Evolutionary conservation across 148 eudicot species (phyloP).

Genomic region (Talinum fruticosum): DNA sequence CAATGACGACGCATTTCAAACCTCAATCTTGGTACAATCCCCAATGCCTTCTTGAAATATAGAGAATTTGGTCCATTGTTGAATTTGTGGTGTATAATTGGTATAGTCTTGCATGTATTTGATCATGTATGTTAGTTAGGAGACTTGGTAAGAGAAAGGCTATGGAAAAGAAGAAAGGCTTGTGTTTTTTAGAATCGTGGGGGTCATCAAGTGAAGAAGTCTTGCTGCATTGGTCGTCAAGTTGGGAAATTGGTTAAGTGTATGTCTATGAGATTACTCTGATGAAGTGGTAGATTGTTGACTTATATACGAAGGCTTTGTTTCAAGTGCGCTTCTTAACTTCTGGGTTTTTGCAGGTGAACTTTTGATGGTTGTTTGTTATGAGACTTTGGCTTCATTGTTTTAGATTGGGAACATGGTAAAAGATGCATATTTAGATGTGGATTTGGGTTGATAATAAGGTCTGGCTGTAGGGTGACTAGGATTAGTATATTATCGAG

Average conservation of each 20-base stretch:
- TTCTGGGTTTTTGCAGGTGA: neutral
- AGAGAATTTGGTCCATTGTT: neutral
- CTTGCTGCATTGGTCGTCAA: neutral
- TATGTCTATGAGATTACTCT: slow-evolving; percentile 1
- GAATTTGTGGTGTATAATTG: neutral
- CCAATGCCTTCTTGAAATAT: neutral
- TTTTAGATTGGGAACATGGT: neutral
- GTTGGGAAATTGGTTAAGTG: neutral
- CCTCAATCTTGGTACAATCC: neutral
- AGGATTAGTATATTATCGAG: neutral
- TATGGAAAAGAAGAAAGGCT: neutral
- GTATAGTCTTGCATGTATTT: neutral
- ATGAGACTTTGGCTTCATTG: neutral
- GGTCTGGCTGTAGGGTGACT: neutral
- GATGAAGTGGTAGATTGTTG: neutral
- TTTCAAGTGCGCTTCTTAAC: neutral
- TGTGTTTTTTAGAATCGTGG: neutral
- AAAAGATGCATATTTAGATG: neutral
- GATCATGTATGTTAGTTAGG: neutral
- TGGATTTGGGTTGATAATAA: neutral
- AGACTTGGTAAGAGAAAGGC: neutral
- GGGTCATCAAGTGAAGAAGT: neutral
- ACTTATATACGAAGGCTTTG: neutral
- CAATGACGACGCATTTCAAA: neutral
- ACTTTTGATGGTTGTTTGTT: neutral